A percentile compares a stretch with the other conserved stretches of the same genome.
Conservation (phyloP, 768 basidiomycete genomes). For the Kwoniella newhampshirensis region DNA sequence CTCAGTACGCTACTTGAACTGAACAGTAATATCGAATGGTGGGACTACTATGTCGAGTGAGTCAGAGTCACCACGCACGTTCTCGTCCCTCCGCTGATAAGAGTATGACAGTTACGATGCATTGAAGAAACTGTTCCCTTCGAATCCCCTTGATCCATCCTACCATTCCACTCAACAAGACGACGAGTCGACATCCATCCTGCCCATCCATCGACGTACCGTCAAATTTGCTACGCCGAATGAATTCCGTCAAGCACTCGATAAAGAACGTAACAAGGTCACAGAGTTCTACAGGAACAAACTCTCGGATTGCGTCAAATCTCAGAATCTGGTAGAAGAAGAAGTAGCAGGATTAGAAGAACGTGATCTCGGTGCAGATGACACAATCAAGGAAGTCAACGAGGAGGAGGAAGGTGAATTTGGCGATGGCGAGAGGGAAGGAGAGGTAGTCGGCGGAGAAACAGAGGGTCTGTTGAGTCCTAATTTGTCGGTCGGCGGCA, state of each 20-base stretch:
- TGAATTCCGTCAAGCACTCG: slow-evolving; percentile 70
- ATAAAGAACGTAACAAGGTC: slow-evolving; percentile 81
- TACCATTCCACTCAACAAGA: slow-evolving; percentile 44
- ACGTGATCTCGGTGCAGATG: slow-evolving; percentile 42
- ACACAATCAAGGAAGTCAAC: slow-evolving; percentile 49
- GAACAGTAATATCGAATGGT: slow-evolving; percentile 55
- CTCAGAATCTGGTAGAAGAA: slow-evolving; percentile 46
- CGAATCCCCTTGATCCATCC: slow-evolving; percentile 48
- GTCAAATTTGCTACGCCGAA: slow-evolving; percentile 47
- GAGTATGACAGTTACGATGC: slow-evolving; percentile 49
- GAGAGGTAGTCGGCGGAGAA: slow-evolving; percentile 14
- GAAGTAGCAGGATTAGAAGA: slow-evolving; percentile 53
- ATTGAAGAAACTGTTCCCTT: slow-evolving; percentile 54
- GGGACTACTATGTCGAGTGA: slow-evolving; percentile 54
- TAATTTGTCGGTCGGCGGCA: neutral
- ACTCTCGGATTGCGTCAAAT: slow-evolving; percentile 63
- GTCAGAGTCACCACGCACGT: slow-evolving; percentile 4
- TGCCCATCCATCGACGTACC: slow-evolving; percentile 31
- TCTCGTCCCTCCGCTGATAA: neutral
- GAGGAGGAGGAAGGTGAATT: slow-evolving; percentile 39
- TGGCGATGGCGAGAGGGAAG: slow-evolving; percentile 4
- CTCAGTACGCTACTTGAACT: slow-evolving; percentile 51
- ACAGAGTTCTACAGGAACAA: slow-evolving; percentile 73
- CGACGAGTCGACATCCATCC: slow-evolving; percentile 46
- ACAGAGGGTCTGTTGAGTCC: slow-evolving; percentile 23